Conservation (phyloP, 177 flowering plant species). For the Vitis hybrid region DNA sequence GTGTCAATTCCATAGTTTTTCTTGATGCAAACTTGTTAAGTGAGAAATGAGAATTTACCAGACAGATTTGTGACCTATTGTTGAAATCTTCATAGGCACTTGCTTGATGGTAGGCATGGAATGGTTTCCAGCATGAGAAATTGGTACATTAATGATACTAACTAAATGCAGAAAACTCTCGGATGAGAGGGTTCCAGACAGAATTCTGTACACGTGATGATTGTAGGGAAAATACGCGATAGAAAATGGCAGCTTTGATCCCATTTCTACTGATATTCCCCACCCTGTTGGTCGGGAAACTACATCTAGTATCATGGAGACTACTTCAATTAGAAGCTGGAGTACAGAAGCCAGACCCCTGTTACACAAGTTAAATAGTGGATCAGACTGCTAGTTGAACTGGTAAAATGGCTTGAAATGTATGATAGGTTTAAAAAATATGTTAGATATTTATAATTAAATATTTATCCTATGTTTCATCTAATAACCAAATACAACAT, state of each 20-base stretch:
- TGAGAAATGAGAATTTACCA: slow-evolving; percentile 44
- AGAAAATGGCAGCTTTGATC: slow-evolving; percentile 62
- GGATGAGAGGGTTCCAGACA: slow-evolving; percentile 51
- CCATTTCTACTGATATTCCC: slow-evolving; percentile 58
- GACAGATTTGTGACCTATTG: slow-evolving; percentile 49
- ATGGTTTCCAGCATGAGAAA: slow-evolving; percentile 15
- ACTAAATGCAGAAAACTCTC: slow-evolving; percentile 45
- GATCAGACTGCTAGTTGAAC: slow-evolving; percentile 4
- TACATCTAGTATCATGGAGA: slow-evolving; percentile 49
- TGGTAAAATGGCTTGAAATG: slow-evolving; percentile 1
- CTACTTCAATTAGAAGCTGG: slow-evolving; percentile 44
- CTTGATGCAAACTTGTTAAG: slow-evolving; percentile 5
- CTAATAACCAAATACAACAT: too few species aligned
- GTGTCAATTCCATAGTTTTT: neutral
- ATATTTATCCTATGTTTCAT: too few species aligned
- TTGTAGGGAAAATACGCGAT: slow-evolving; percentile 62
- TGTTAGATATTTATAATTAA: too few species aligned
- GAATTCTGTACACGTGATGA: slow-evolving; percentile 31
- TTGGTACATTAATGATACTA: slow-evolving; percentile 17
- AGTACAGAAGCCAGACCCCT: slow-evolving; percentile 65
- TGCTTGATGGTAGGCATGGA: slow-evolving; percentile 14
- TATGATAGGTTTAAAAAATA: neutral
- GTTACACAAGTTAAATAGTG: slow-evolving; percentile 17
- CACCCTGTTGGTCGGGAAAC: slow-evolving; percentile 62
- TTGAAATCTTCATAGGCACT: slow-evolving; percentile 17